Evolutionary conservation across 1,284 basidiomycete species (phyloP), one percentile per base, ranked within the genome.

Genomic region (Ustilago esculenta): DNA sequence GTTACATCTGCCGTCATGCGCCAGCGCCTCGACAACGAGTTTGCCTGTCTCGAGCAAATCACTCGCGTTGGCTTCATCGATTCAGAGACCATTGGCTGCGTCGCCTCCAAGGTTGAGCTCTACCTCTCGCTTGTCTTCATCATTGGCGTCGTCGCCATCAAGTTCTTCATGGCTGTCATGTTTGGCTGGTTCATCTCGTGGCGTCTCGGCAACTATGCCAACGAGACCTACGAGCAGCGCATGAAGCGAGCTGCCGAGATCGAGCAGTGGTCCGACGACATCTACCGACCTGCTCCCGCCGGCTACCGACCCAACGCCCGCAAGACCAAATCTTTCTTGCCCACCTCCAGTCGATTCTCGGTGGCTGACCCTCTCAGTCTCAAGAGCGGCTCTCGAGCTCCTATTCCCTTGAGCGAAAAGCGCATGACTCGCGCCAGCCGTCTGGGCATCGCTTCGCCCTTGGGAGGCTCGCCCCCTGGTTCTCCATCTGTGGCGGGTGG

Each of bases 111-210:
- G 63, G 90, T 97, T 63, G 94, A 98, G 36, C 89, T 98, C 59
- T 96, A 95, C 82, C 86, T 97, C 54, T 97, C 95, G 42, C 89
- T 98, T 74, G 88, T 95, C 72, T 96, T 98, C 87, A 98, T 99
- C 82, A 89, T 97, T 68, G 96, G 95, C 61, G 94, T 97, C 59
- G 95, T 98, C 54, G 86, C 87, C 52, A 94, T 97, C 84, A 92
- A 94, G 65, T 99, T 98, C 85, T 85, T 87, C 73, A 95, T 98
- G 93, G 95, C 96, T 36, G 91, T 98, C 75, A 86, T 92, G 81
- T 99, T 98, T 83, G 87, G 91, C 35, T 99, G 95, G 95, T 98
- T 97, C 87, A 89, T 93, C 80, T 92, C 91, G 20, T 94, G 91
- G 90, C 89, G 89, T 77, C 86, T 99, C 36, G 95, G 95, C 48